Base-by-base conservation (phyloP, 768 basidiomycete genomes). In the Daedalea quercina region DNA sequence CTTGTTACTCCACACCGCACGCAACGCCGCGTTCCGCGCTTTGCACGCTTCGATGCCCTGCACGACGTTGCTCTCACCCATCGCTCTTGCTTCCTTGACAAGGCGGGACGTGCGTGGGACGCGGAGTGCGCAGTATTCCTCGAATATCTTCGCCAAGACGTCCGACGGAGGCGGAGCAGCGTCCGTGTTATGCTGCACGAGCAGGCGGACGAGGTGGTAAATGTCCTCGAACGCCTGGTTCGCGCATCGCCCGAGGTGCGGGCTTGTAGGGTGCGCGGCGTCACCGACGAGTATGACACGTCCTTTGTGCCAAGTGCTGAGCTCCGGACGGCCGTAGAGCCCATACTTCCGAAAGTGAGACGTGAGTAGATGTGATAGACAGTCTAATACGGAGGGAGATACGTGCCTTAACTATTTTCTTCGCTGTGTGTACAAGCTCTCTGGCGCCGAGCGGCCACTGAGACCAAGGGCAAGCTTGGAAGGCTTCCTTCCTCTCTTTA, bases 171-270 rank as follows among this genome's bases (percentile, higher is more conserved):
- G 28, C 6, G 28, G 11, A 4, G 28, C 28, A 31, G 28, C 28
- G 28, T 4, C 28, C 28, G 11, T 4, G 28, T 31, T 11, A 11
- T 31, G 28, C 28, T 31, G 4, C 28, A 52, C 47, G 9, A 75
- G 66, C 17, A 71, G 64, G 0, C 62, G 63, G 12, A 67, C 58
- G 23, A 75, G 59, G 51, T 66, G 64, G 51, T 69, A 69, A 19
- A 69, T 61, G 55, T 75, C 74, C 54, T 75, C 73, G 53, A 73
- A 68, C 1, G 75, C 71, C 57, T 74, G 73, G 56, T 75, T 75
- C 11, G 75, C 73, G 25, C 73, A 73, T 63, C 75, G 73, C 1
- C 74, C 74, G 15, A 76, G 66, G 54, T 75, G 74, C 72, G 75
- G 74, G 53, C 70, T 73, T 4, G 74, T 74, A 6, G 74, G 74